Conservation (phyloP, 164 flowering plant genomes). For the Stephania yunnanensis region DNA sequence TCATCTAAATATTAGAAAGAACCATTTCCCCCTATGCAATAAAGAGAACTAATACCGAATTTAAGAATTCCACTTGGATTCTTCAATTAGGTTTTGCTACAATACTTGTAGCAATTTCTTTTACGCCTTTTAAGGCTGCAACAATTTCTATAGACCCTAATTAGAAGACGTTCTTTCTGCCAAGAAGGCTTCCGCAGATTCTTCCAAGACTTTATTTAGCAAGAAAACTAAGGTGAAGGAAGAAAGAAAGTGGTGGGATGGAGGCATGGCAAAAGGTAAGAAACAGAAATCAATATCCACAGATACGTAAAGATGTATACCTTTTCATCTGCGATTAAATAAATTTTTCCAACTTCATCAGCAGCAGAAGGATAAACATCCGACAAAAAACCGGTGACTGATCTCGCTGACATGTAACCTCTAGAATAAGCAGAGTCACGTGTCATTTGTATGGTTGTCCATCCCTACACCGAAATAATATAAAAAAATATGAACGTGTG, state of each 20-base stretch:
- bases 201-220: background rate
- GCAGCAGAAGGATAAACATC: constrained; percentile 85
- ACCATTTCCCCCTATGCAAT: too few species aligned
- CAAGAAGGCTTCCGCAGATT: background rate
- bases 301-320: constrained; percentile 27
- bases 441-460: constrained; percentile 74
- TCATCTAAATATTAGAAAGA: too few species aligned
- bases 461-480: constrained; percentile 52
- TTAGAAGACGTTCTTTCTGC: background rate
- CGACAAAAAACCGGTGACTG: constrained; percentile 83
- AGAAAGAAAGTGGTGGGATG: background rate
- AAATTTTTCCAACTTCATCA: constrained; percentile 90
- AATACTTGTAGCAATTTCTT: too few species aligned
- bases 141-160: too few species aligned
- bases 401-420: constrained; percentile 74
- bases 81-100: too few species aligned
- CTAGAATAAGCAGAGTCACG: constrained; percentile 54
- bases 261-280: background rate
- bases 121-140: too few species aligned
- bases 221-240: background rate
- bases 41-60: too few species aligned
- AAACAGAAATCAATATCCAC: background rate
- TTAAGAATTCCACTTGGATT: too few species aligned
- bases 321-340: constrained; percentile 84
- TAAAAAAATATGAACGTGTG: background rate